Evolutionary conservation across 2,329 filamentous ascomycete genomes (phyloP).

Genomic region (Neospermospora avenae): DNA sequence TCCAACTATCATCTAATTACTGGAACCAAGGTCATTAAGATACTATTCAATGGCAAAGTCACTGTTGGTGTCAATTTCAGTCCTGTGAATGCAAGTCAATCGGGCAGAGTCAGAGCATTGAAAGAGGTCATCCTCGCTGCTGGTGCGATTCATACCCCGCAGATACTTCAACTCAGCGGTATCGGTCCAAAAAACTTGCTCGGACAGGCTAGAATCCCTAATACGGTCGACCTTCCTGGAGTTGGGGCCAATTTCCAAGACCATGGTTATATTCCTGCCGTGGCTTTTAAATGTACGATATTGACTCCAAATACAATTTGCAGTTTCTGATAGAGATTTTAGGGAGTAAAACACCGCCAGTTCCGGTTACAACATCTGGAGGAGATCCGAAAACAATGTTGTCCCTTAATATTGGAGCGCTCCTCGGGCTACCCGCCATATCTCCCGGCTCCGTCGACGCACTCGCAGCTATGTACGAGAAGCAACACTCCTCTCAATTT

Average conservation of each 20-base stretch:
- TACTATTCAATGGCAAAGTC: neutral
- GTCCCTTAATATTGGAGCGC: conserved; percentile 22
- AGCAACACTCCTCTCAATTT: conserved; percentile 16
- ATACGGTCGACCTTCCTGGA: conserved; percentile 38
- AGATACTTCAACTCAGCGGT: conserved; percentile 24
- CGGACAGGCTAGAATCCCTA: conserved; percentile 31
- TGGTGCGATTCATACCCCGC: conserved; percentile 31
- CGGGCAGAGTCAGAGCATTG: conserved; percentile 12
- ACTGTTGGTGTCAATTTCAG: neutral
- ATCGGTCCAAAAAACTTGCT: conserved; percentile 34
- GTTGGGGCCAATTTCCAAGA: conserved; percentile 40
- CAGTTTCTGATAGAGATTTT: neutral
- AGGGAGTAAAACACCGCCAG: conserved; percentile 11
- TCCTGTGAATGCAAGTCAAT: neutral
- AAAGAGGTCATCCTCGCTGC: conserved; percentile 38
- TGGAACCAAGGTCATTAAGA: neutral
- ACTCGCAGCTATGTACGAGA: conserved; percentile 17
- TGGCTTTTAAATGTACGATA: neutral
- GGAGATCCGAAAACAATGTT: neutral
- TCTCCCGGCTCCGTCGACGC: conserved; percentile 19
- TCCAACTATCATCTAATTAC: neutral
- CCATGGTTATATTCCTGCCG: conserved; percentile 20
- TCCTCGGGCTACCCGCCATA: conserved; percentile 24
- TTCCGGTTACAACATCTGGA: conserved; percentile 6
- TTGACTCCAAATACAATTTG: neutral